Percentiles rank a stretch among this genome's conserved stretches.
phyloP scores from a whole-genome alignment of 2,329 filamentous ascomycete genomes.

The Aspergillus alliaceus region DNA sequence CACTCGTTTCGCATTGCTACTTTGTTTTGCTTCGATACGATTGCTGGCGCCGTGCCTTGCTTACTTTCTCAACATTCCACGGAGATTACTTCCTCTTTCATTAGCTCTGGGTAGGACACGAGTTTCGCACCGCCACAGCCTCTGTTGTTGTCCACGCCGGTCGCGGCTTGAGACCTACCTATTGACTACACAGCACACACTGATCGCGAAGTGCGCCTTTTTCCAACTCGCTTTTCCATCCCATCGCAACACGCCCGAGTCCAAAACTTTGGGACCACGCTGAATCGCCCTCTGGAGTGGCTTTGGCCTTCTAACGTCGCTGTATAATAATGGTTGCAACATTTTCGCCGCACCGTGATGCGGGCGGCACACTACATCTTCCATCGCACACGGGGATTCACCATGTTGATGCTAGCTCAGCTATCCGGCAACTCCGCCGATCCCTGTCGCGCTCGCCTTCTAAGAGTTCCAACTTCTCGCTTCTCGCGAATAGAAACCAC shows the following conservation, averaged over 20 bases:
- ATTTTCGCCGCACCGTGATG: conserved; percentile 51
- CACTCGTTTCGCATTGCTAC: conserved; percentile 13
- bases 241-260: not conserved
- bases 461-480: conserved; percentile 68
- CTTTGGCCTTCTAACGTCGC: not conserved
- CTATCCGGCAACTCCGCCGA: conserved; percentile 78
- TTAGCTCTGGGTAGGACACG: conserved; percentile 12
- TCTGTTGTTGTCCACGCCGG: conserved; percentile 15
- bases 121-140: conserved; percentile 16
- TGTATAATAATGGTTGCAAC: conserved; percentile 44
- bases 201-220: not conserved
- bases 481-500: conserved; percentile 54
- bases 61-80: conserved; percentile 30
- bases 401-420: conserved; percentile 77
- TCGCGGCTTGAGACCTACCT: conserved; percentile 5
- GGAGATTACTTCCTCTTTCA: conserved; percentile 12
- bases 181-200: not conserved
- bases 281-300: not conserved
- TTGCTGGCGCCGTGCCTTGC: conserved; percentile 21
- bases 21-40: conserved; percentile 20
- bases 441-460: conserved; percentile 94
- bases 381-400: conserved; percentile 82
- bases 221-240: conserved; percentile 4
- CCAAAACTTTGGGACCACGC: not conserved
- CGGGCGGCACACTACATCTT: conserved; percentile 77